Base-by-base conservation (phyloP, 441 rosid genomes). In the Sinapis alba region DNA sequence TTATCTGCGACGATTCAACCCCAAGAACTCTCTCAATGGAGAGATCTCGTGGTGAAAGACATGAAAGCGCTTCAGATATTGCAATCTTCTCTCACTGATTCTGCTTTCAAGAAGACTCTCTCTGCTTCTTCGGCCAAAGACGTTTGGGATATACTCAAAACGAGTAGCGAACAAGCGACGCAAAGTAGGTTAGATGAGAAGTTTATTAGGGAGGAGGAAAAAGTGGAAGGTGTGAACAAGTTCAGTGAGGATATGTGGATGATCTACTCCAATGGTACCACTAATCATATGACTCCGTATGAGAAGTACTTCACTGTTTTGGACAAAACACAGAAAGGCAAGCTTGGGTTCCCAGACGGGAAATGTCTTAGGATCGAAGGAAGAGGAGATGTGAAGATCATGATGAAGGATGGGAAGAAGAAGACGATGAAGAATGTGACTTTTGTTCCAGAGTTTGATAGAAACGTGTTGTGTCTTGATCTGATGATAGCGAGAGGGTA, bases 381-480 rank as follows among this genome's bases (percentile, higher is more conserved):
- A 2, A 30, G 3, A 15, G 65, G 65, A 60, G 45, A 32, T 32
- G 45, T 30, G 15, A 32, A 61, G 54, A 47, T 47, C 19, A 7
- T 16, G 54, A 47, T 47, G 54, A 47, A 47, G 20, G 54, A 47
- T 2, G 65, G 65, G 65, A 61, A 61, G 65, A 61, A 16, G 65
- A 61, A 61, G 15, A 61, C 65, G 26, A 61, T 61, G 2, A 61
- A 18, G 26, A 45, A 74, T 45, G 71, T 64, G 58, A 16, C 41
- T 19, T 72, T 53, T 18, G 76, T 63, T 53, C 76, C 70, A 0
- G 28, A 36, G 63, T 7, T 72, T 10, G 19, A 36, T 3, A 72
- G 45, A 12, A 73, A 73, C 57, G 70, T 73, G 30, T 19, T 73
- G 57, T 36, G 77, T 73, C 12, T 73, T 64, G 8, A 7, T 26